phyloP scores from a whole-genome alignment of 768 basidiomycete genomes.

The Boletus rufocinnamomeus region DNA sequence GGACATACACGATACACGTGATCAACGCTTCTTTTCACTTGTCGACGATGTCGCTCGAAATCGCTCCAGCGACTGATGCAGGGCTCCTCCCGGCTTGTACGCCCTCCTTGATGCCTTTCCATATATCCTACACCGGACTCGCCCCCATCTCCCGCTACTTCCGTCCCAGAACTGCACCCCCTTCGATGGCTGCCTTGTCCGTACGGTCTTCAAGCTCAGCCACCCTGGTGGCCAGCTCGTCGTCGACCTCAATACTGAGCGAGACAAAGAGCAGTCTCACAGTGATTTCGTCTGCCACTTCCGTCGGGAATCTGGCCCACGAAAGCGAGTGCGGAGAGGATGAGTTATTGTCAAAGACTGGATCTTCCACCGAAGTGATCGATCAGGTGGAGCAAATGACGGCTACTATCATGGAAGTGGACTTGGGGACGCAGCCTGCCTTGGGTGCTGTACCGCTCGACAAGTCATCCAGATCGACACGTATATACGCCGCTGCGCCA shows the following conservation, averaged over 20 bases:
- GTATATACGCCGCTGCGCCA: not conserved
- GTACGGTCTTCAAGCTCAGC: slow-evolving; percentile 15
- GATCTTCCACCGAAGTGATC: not conserved
- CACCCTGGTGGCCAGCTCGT: slow-evolving; percentile 15
- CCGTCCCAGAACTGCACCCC: slow-evolving; percentile 46
- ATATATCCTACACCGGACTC: slow-evolving; percentile 66
- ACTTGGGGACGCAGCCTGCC: slow-evolving; percentile 17
- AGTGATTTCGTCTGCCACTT: slow-evolving; percentile 9
- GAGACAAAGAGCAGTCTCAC: slow-evolving; percentile 9
- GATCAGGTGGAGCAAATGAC: not conserved
- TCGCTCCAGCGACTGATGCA: slow-evolving; percentile 13
- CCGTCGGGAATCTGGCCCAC: not conserved
- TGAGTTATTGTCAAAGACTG: not conserved
- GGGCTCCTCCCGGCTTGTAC: slow-evolving; percentile 40
- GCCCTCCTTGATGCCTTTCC: slow-evolving; percentile 84
- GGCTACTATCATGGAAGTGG: not conserved
- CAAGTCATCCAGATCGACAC: not conserved
- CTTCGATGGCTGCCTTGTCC: slow-evolving; percentile 14
- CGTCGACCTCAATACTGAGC: slow-evolving; percentile 7
- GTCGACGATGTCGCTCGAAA: slow-evolving; percentile 21
- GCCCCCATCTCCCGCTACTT: slow-evolving; percentile 79
- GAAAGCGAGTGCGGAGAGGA: not conserved
- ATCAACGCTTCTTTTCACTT: not conserved
- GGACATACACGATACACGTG: slow-evolving; percentile 7
- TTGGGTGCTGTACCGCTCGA: not conserved